phyloP scores from a whole-genome alignment of 331 rosid species.

The Saraca asoca region DNA sequence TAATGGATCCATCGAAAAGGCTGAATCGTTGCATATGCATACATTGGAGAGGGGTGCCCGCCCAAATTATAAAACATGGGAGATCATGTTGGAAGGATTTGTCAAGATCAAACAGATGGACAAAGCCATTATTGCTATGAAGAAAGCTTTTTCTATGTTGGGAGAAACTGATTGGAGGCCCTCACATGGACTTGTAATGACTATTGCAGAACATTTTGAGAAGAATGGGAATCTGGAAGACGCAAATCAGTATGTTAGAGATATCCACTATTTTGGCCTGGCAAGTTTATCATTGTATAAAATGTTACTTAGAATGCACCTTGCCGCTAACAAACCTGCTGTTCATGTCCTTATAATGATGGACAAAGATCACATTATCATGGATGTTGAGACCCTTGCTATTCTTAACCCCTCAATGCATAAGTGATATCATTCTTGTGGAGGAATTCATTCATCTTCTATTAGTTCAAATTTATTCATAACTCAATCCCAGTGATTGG shows the following conservation, averaged over 20 bases:
- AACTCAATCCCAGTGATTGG: no score
- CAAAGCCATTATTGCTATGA: slow-evolving; percentile 59
- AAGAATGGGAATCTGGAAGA: slow-evolving; percentile 49
- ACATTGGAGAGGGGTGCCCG: slow-evolving; percentile 71
- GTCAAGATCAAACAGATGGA: slow-evolving; percentile 53
- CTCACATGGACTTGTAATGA: slow-evolving; percentile 42
- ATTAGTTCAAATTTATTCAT: no score
- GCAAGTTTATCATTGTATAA: slow-evolving; percentile 58
- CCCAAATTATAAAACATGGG: slow-evolving; percentile 92
- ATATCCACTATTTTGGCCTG: slow-evolving; percentile 46
- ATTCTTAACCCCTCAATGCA: no score
- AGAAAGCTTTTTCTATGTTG: slow-evolving; percentile 50
- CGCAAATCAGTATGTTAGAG: slow-evolving; percentile 45
- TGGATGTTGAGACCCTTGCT: slow-evolving; percentile 54
- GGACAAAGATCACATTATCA: slow-evolving; percentile 47
- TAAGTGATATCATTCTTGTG: slow-evolving; percentile 1
- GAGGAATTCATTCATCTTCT: not conserved
- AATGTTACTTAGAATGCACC: slow-evolving; percentile 57
- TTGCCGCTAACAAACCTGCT: slow-evolving; percentile 48
- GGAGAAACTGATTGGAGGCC: slow-evolving; percentile 66
- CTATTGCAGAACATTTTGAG: slow-evolving; percentile 60
- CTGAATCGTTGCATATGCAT: slow-evolving; percentile 66
- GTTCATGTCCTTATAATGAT: slow-evolving; percentile 58
- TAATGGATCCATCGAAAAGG: slow-evolving; percentile 68
- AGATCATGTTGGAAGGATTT: slow-evolving; percentile 83